Conservation (phyloP, 2,329 filamentous ascomycete species). For the Chlorencoelia australis region DNA sequence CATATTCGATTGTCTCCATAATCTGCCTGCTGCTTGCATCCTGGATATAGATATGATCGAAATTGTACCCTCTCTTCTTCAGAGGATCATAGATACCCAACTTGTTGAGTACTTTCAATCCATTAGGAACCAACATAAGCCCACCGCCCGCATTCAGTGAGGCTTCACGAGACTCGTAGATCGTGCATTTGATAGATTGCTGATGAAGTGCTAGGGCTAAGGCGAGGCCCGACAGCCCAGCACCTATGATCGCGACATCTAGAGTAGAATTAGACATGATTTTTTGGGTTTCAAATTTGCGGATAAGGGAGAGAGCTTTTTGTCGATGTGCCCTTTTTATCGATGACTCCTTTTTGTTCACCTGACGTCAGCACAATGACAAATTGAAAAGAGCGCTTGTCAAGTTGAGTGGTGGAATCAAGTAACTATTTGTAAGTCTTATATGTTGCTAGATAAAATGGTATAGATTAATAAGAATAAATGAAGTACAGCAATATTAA, state of each 20-base stretch:
- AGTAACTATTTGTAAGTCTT: conserved; percentile 1
- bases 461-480: neutral
- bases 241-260: neutral
- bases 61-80: too few relatives aligned
- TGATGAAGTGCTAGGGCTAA: too few relatives aligned
- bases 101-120: neutral
- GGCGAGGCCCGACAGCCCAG: too few relatives aligned
- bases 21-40: neutral
- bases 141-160: neutral
- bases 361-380: too few relatives aligned
- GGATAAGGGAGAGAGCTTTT: neutral
- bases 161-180: neutral
- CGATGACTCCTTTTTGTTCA: too few relatives aligned
- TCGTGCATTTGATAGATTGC: too few relatives aligned
- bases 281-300: neutral
- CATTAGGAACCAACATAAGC: neutral
- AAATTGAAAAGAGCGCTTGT: neutral
- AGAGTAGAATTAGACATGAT: neutral
- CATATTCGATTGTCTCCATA: neutral
- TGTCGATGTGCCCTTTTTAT: too few relatives aligned
- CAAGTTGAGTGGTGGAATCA: neutral
- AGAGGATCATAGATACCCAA: neutral
- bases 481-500: too few relatives aligned
- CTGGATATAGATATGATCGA: too few relatives aligned
- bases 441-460: conserved; percentile 9